Evolutionary conservation across 768 basidiomycete species (phyloP).

Genomic region (Imleria badia): DNA sequence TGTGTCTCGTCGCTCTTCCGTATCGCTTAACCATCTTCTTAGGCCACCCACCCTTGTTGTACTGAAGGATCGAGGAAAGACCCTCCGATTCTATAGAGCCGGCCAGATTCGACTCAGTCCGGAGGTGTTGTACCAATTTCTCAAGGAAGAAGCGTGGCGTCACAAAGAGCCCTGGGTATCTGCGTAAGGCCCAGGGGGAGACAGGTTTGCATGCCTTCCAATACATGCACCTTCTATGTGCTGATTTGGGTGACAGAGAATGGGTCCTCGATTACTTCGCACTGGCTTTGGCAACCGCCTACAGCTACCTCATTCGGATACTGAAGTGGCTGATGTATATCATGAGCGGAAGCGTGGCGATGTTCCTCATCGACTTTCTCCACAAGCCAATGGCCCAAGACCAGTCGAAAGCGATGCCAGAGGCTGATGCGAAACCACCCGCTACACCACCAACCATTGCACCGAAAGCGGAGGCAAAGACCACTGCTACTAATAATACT

Average conservation of each 20-base stretch:
- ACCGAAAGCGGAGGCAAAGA: slow-evolving; percentile 12
- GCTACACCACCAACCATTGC: background rate
- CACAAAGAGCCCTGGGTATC: slow-evolving; percentile 67
- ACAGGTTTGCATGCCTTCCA: slow-evolving; percentile 44
- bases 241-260: slow-evolving; percentile 50
- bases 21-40: slow-evolving; percentile 1
- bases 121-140: slow-evolving; percentile 62
- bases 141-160: slow-evolving; percentile 64
- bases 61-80: slow-evolving; percentile 66
- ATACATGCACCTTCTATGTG: background rate
- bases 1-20: background rate
- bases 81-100: slow-evolving; percentile 78
- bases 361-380: slow-evolving; percentile 63
- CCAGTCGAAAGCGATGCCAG: slow-evolving; percentile 4
- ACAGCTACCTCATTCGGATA: slow-evolving; percentile 50
- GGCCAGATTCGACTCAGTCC: slow-evolving; percentile 58
- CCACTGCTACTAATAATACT: slow-evolving; percentile 17
- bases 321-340: slow-evolving; percentile 74
- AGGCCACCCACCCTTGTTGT: slow-evolving; percentile 81
- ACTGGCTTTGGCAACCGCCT: slow-evolving; percentile 45
- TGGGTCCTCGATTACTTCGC: slow-evolving; percentile 63
- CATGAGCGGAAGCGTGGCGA: slow-evolving; percentile 62
- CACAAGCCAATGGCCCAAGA: slow-evolving; percentile 39
- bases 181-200: slow-evolving; percentile 73
- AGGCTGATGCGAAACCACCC: slow-evolving; percentile 2